These are phyloP conservation scores for Arxiozyma bovina DNA, from an alignment of 1,139 yeast genomes.

Conservation along the genomic window DNA sequence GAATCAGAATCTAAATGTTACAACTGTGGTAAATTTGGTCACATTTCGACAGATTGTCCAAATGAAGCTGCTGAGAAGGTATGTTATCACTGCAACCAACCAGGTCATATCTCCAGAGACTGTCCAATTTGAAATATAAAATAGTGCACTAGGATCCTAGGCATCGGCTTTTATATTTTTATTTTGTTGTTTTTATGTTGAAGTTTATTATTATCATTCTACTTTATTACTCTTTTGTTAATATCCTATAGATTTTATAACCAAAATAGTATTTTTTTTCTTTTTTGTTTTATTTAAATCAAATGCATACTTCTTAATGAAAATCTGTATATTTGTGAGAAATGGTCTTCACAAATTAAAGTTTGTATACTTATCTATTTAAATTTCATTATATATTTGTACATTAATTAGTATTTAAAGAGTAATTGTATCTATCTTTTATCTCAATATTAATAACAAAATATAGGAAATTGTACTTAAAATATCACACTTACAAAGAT, in stretches of 20 bases:
- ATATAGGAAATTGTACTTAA: background rate
- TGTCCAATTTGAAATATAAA: constrained; percentile 38
- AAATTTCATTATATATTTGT: background rate
- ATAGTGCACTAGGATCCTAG: background rate
- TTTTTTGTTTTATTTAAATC: background rate
- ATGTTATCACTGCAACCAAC: constrained; percentile 83
- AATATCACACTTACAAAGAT: background rate
- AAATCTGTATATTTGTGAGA: background rate
- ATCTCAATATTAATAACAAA: background rate
- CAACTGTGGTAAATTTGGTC: constrained; percentile 88
- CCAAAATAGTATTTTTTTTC: background rate
- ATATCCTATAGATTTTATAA: background rate
- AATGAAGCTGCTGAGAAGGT: constrained; percentile 45
- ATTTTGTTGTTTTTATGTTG: constrained; percentile 41
- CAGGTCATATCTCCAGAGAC: constrained; percentile 84
- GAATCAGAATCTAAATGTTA: constrained; percentile 73
- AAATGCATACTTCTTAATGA: background rate
- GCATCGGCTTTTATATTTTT: constrained; percentile 37
- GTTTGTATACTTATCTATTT: constrained; percentile 1
- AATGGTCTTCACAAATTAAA: background rate
- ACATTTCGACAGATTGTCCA: constrained; percentile 76
- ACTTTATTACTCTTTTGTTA: background rate
- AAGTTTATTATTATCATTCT: background rate
- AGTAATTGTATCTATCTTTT: background rate
- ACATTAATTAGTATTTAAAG: constrained; percentile 3